Percentiles rank a stretch among this genome's conserved stretches.
These are phyloP conservation scores for Fusarium beomiforme DNA, from an alignment of 2,329 filamentous ascomycete genomes.

Conservation along the genomic window DNA sequence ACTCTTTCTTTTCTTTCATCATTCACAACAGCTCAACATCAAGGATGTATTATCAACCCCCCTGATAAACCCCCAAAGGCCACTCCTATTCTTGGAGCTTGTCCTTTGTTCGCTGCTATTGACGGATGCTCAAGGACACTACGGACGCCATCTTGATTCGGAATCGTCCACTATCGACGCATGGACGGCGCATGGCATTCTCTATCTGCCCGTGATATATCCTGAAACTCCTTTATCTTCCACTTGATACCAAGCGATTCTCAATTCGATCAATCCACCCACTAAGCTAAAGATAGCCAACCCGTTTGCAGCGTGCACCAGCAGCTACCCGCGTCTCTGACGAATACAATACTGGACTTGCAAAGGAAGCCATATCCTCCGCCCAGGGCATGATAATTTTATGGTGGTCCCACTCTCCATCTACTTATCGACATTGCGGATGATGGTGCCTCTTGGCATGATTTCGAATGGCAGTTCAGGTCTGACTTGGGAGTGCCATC, in stretches of 20 bases:
- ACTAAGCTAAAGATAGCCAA: constrained; percentile 25
- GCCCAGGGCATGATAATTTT: constrained; percentile 1
- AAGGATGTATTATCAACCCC: neutral
- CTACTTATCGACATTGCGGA: constrained; percentile 24
- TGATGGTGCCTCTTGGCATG: constrained; percentile 29
- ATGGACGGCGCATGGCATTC: constrained; percentile 5
- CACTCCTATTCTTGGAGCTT: neutral
- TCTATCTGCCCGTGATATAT: constrained; percentile 9
- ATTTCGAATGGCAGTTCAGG: neutral
- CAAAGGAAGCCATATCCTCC: constrained; percentile 8
- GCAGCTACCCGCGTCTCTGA: constrained; percentile 4
- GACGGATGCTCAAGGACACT: neutral
- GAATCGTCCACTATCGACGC: constrained; percentile 9
- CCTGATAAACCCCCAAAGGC: neutral
- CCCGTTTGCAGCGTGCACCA: constrained; percentile 20
- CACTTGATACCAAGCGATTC: constrained; percentile 4
- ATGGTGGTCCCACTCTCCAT: constrained; percentile 7
- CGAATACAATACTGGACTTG: neutral
- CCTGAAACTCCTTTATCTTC: constrained; percentile 24
- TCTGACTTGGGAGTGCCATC: constrained; percentile 2
- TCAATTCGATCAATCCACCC: constrained; percentile 11
- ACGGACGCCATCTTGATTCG: constrained; percentile 13
- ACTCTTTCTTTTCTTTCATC: neutral
- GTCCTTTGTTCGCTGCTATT: constrained; percentile 1
- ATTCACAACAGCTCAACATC: neutral